A percentile compares a stretch with the other conserved stretches of the same genome.
These are phyloP conservation scores for Lepiota brunneoincarnata DNA, from an alignment of 768 basidiomycete genomes.

Conservation along the genomic window DNA sequence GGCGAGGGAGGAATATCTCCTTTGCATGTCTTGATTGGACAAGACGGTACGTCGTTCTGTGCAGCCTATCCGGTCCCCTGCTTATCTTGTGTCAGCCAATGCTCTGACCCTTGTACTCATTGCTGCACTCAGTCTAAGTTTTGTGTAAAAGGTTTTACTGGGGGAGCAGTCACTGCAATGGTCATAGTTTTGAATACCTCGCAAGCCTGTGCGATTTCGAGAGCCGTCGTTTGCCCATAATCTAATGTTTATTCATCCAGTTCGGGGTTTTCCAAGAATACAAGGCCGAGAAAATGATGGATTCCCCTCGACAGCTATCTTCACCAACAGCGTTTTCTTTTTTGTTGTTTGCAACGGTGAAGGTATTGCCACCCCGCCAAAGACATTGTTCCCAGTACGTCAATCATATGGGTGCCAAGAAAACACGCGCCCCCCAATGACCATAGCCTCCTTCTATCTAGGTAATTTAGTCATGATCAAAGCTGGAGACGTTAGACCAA, in stretches of 20 bases:
- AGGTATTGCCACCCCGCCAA: conserved; percentile 34
- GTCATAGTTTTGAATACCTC: neutral
- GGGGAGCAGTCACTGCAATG: neutral
- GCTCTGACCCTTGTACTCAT: no score
- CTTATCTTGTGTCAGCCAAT: no score
- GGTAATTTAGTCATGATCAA: conserved; percentile 39
- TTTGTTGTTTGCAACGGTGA: conserved; percentile 41
- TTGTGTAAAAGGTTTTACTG: no score
- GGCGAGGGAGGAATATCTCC: no score
- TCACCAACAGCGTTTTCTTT: conserved; percentile 47
- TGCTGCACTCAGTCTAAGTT: no score
- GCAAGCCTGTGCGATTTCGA: neutral
- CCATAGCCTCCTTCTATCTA: conserved; percentile 4
- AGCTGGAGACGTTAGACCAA: conserved; percentile 39
- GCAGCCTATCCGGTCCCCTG: no score
- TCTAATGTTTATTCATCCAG: no score
- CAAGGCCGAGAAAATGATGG: conserved; percentile 48
- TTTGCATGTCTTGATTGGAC: no score
- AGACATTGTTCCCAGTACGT: conserved; percentile 41
- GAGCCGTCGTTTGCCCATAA: conserved; percentile 5
- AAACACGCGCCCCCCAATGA: conserved; percentile 8
- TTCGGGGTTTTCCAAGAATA: conserved; percentile 50
- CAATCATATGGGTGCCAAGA: no score
- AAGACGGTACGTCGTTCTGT: no score
- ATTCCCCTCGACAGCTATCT: conserved; percentile 44